These are phyloP conservation scores for Rehmannia glutinosa DNA, from an alignment of 257 asterid species.

Conservation along the genomic window DNA sequence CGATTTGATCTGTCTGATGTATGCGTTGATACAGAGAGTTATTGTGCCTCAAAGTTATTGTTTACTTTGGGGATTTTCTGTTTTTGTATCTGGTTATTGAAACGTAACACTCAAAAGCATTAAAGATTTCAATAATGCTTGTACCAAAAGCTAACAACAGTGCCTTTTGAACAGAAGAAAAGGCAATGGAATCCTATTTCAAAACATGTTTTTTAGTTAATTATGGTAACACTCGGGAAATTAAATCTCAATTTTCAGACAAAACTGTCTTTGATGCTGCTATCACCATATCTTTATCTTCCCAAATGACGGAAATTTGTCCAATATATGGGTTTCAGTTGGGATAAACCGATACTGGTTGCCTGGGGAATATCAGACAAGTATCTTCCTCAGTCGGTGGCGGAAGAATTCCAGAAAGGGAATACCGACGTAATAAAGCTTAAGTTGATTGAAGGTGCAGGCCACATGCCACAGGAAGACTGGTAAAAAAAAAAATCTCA, in stretches of 20 bases:
- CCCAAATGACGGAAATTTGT: constrained; percentile 19
- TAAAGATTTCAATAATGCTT: too few species aligned
- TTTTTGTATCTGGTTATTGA: too few species aligned
- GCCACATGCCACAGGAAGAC: constrained; percentile 99
- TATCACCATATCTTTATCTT: not conserved
- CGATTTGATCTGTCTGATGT: too few species aligned
- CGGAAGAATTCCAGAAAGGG: constrained; percentile 73
- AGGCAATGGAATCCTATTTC: not conserved
- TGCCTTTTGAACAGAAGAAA: too few species aligned
- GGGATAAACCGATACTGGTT: constrained; percentile 82
- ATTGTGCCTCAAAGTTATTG: too few species aligned
- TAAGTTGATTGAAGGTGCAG: constrained; percentile 92
- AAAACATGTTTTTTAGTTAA: not conserved
- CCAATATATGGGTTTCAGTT: constrained; percentile 44
- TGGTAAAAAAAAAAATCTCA: constrained; percentile 47
- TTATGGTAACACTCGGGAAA: not conserved
- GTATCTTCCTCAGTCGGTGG: constrained; percentile 89
- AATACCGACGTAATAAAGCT: constrained; percentile 57
- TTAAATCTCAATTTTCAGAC: not conserved
- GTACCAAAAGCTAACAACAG: too few species aligned
- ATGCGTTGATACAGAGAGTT: too few species aligned
- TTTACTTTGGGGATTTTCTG: too few species aligned
- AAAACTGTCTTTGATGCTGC: not conserved
- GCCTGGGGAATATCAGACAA: constrained; percentile 96
- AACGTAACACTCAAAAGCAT: too few species aligned